Conservation (phyloP, 805 yeast genomes). For the Metschnikowia vanudenii region DNA sequence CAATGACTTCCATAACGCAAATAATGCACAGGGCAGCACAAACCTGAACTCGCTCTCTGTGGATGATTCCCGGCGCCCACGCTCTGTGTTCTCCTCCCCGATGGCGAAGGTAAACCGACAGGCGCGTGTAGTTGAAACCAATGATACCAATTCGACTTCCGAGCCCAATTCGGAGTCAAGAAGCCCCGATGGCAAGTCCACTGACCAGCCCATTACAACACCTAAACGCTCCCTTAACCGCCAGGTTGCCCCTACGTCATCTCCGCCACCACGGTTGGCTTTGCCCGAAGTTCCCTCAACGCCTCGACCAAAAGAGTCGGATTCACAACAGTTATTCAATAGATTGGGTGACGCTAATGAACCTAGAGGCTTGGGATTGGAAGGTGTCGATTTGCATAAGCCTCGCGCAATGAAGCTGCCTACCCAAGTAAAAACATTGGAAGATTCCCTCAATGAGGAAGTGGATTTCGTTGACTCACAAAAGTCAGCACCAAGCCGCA, state of each 20-base stretch:
- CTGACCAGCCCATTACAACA: constrained; percentile 10
- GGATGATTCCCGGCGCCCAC: constrained; percentile 22
- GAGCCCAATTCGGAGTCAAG: constrained; percentile 4
- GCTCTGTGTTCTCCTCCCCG: constrained; percentile 39
- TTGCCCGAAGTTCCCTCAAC: constrained; percentile 30
- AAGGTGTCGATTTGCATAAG: constrained; percentile 27
- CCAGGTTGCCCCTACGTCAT: constrained; percentile 18
- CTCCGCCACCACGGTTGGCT: constrained; percentile 42
- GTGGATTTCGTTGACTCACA: neutral
- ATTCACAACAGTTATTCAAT: neutral
- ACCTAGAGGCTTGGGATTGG: constrained; percentile 39
- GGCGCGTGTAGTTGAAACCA: constrained; percentile 44
- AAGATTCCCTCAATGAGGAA: constrained; percentile 19
- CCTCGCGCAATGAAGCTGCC: constrained; percentile 10
- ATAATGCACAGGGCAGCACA: constrained; percentile 5
- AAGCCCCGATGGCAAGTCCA: neutral
- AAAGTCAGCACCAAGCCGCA: constrained; percentile 24
- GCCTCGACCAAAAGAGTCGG: constrained; percentile 17
- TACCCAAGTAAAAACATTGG: constrained; percentile 39
- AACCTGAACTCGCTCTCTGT: constrained; percentile 8
- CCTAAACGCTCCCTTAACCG: constrained; percentile 14
- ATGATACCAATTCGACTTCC: constrained; percentile 20
- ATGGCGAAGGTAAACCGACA: constrained; percentile 44
- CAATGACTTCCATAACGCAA: constrained; percentile 29
- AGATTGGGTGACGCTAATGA: constrained; percentile 6